Evolutionary conservation across 768 basidiomycete genomes (phyloP).

Genomic region (Baorangia bicolor): DNA sequence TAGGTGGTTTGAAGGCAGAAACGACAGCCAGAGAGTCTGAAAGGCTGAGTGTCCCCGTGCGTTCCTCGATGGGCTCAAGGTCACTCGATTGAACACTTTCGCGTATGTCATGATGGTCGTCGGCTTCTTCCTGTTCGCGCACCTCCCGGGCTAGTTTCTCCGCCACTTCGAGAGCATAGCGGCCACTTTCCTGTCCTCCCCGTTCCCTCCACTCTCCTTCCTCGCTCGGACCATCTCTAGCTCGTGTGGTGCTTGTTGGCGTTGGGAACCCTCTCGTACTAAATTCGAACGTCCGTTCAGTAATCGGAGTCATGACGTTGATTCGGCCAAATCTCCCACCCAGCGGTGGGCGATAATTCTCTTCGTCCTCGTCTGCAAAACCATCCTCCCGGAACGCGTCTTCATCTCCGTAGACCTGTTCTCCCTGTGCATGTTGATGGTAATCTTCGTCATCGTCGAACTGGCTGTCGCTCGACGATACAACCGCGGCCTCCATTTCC

Average conservation of each 20-base stretch:
- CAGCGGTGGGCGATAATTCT: constrained; percentile 44
- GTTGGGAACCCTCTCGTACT: constrained; percentile 50
- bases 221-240: constrained; percentile 35
- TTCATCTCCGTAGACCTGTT: constrained; percentile 20
- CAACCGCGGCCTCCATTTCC: constrained; percentile 26
- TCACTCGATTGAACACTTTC: constrained; percentile 6
- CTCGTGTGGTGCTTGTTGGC: constrained; percentile 46
- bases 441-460: constrained; percentile 32
- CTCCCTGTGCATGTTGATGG: constrained; percentile 10
- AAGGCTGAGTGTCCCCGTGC: constrained; percentile 63
- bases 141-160: constrained; percentile 56
- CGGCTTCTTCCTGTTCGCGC: constrained; percentile 25
- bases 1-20: constrained; percentile 69
- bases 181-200: constrained; percentile 32
- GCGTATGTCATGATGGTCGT: constrained; percentile 6
- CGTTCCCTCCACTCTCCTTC: constrained; percentile 20
- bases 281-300: constrained; percentile 90
- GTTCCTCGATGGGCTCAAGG: constrained; percentile 48
- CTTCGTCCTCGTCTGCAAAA: constrained; percentile 32
- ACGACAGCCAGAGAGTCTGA: constrained; percentile 60
- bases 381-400: constrained; percentile 30
- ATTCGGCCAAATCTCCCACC: constrained; percentile 80
- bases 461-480: constrained; percentile 33
- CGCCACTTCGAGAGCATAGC: constrained; percentile 53
- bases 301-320: constrained; percentile 96